Evolutionary conservation across 164 flowering plant species (phyloP).

Genomic region (Vitis labrusca): DNA sequence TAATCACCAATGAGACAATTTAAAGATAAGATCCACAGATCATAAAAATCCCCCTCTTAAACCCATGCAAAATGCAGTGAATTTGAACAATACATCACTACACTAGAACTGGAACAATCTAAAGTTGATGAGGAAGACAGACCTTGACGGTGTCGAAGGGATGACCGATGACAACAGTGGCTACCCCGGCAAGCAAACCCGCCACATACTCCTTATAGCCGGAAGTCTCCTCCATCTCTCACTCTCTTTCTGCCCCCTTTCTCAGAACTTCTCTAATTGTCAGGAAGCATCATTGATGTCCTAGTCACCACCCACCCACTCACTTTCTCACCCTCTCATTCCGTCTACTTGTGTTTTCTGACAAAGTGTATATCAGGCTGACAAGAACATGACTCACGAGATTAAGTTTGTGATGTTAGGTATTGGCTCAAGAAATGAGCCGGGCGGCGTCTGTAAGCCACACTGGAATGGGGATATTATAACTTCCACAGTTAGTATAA

Average conservation of each 20-base stretch:
- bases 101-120: background rate
- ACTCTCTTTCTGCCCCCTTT: slow-evolving; percentile 12
- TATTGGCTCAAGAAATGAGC: too few relatives aligned
- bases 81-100: background rate
- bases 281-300: background rate
- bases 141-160: slow-evolving; percentile 98
- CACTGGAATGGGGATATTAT: too few relatives aligned
- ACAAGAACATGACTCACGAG: background rate
- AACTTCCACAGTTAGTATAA: too few relatives aligned
- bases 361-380: background rate
- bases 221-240: slow-evolving; percentile 42
- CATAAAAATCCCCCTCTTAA: too few relatives aligned
- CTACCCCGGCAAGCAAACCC: slow-evolving; percentile 81
- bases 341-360: background rate
- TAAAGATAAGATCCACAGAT: too few relatives aligned
- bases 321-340: background rate
- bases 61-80: too few relatives aligned
- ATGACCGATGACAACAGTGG: slow-evolving; percentile 81
- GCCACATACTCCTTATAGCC: slow-evolving; percentile 79
- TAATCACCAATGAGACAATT: too few relatives aligned
- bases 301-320: background rate
- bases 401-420: background rate
- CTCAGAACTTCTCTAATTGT: background rate
- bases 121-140: background rate
- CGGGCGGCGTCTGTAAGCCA: too few relatives aligned